phyloP scores from a whole-genome alignment of 768 basidiomycete species.

The Lactarius sanguifluus region DNA sequence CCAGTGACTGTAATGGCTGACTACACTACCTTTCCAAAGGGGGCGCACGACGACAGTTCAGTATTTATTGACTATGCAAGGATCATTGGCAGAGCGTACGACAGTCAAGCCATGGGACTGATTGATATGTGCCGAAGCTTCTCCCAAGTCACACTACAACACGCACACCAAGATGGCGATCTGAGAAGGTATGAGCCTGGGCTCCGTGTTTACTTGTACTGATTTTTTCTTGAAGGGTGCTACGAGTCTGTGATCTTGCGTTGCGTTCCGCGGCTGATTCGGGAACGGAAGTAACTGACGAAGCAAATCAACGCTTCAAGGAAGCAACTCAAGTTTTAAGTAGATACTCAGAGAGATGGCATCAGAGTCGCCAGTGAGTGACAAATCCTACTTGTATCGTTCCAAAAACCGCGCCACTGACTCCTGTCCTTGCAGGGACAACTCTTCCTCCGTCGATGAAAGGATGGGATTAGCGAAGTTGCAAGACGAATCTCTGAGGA shows the following conservation, averaged over 20 bases:
- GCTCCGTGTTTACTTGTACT: not conserved
- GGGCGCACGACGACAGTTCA: not conserved
- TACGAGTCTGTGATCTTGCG: not conserved
- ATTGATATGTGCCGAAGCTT: not conserved
- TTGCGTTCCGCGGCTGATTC: not conserved
- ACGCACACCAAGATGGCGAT: not conserved
- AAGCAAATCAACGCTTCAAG: not conserved
- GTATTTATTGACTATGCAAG: not conserved
- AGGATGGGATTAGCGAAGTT: not conserved
- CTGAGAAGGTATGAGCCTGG: not conserved
- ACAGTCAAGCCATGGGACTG: slow-evolving; percentile 2
- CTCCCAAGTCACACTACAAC: too few species aligned
- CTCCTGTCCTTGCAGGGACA: not conserved
- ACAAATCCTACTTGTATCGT: not conserved
- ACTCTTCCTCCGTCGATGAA: not conserved
- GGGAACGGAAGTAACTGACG: too few species aligned
- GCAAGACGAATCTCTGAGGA: too few species aligned
- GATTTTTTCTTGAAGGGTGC: not conserved
- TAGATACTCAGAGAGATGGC: not conserved
- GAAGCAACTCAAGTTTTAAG: not conserved
- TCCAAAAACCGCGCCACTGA: not conserved
- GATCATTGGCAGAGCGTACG: not conserved
- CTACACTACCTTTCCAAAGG: not conserved
- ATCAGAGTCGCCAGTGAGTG: not conserved
- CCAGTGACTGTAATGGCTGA: too few species aligned